Base-by-base conservation (phyloP, 2,329 filamentous ascomycete species). In the Aspergillus aculeatus region DNA sequence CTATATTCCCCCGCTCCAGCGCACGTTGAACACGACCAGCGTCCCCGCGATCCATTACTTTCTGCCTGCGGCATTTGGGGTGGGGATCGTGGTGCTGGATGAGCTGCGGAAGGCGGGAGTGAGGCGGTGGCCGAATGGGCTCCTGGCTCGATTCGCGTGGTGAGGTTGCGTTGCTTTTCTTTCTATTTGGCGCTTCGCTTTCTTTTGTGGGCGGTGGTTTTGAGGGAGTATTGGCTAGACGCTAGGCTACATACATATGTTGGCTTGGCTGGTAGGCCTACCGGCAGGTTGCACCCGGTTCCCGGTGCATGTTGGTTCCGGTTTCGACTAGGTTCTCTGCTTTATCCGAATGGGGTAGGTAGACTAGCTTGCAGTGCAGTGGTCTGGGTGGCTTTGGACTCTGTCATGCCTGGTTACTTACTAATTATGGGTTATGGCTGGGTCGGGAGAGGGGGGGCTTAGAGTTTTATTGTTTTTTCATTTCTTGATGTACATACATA, bases 21-120 rank as follows among this genome's bases (percentile, higher is more conserved):
- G 72, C 1, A 80, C 84, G 1, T 76, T 92, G 1, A 82, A 75
- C 19, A 92, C 89, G 0, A 81, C 84, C 0, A 70, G 76, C 0
- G 86, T 93, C 0, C 88, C 89, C 0, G 85, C 86, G 0, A 89
- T 89, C 73, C 81, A 92, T 69, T 94, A 88, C 84, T 92, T 94
- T 72, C 70, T 94, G 53, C 90, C 90, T 0, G 86, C 89, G 71
- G 83, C 86, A 0, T 92, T 92, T 73, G 90, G 90, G 0, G 62
- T 89, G 24, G 85, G 78, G 0, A 80, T 90, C 41, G 70, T 92
- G 54, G 67, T 86, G 10, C 70, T 90, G 19, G 89, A 92, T 69
- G 89, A 92, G 75, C 77, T 67, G 11, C 82, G 89, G 61, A 91
- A 91, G 72, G 87, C 78, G 56, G 75, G 75, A 23, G 83, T 90